Evolutionary conservation across 805 yeast genomes (phyloP).

Genomic region (Starmerella cellae): DNA sequence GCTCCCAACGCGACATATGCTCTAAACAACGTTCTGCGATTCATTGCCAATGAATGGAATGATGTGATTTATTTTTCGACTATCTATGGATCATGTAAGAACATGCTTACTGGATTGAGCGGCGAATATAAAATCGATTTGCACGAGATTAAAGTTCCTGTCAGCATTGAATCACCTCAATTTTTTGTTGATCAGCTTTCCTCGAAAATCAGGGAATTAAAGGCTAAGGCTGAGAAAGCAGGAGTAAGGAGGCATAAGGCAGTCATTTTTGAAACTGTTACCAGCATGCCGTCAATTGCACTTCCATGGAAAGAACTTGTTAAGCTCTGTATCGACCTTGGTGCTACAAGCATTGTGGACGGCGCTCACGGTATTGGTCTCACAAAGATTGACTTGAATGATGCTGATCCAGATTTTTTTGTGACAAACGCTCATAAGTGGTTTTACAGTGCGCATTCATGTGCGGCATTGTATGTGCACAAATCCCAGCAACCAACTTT

Average conservation of each 20-base stretch:
- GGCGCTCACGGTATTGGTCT: constrained; percentile 61
- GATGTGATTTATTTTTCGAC: constrained; percentile 36
- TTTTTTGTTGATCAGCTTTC: constrained; percentile 29
- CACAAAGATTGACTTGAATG: constrained; percentile 20
- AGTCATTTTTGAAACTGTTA: constrained; percentile 40
- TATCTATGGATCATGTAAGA: constrained; percentile 42
- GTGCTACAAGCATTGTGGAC: constrained; percentile 32
- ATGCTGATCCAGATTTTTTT: constrained; percentile 44
- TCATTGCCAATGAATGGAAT: constrained; percentile 39
- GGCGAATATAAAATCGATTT: constrained; percentile 25
- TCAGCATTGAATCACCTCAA: constrained; percentile 35
- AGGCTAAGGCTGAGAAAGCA: neutral
- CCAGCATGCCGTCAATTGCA: constrained; percentile 50
- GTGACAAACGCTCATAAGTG: constrained; percentile 59
- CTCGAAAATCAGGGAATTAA: neutral
- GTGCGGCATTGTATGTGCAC: constrained; percentile 47
- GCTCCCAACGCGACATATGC: constrained; percentile 50
- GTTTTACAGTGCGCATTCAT: constrained; percentile 45
- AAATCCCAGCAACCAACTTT: constrained; percentile 37
- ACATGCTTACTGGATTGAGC: constrained; percentile 30
- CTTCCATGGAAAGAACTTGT: constrained; percentile 44
- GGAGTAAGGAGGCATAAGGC: constrained; percentile 23
- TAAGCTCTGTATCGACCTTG: constrained; percentile 30
- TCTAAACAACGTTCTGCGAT: constrained; percentile 42
- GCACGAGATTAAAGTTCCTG: constrained; percentile 27